phyloP scores from a whole-genome alignment of 345 rosid genomes.

The Mallotus nudiflorus region DNA sequence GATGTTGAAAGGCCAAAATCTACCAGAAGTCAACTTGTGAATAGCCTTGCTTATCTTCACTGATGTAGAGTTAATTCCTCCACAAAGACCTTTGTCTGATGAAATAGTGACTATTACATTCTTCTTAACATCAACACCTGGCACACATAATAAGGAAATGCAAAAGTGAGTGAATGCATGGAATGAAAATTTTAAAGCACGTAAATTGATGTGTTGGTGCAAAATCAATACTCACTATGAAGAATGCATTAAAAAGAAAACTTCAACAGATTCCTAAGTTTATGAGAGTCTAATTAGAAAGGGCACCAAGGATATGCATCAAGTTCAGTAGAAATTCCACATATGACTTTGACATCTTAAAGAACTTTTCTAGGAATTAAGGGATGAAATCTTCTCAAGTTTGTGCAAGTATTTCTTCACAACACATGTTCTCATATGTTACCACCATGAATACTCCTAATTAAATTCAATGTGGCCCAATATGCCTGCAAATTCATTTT shows the following conservation, averaged over 20 bases:
- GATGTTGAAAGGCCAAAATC: background rate
- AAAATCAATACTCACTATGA: background rate
- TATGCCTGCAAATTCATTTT: background rate
- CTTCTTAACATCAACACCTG: slow-evolving; percentile 94
- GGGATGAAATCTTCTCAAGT: too few species aligned
- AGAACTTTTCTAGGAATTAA: background rate
- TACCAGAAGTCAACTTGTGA: slow-evolving; percentile 71
- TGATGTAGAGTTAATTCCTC: slow-evolving; percentile 93
- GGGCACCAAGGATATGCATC: background rate
- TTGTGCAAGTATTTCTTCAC: too few species aligned
- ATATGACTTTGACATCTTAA: background rate
- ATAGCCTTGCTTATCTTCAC: slow-evolving; percentile 83
- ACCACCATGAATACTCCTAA: too few species aligned
- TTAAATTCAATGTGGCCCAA: background rate
- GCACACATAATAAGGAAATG: slow-evolving; percentile 9
- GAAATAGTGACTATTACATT: slow-evolving; percentile 87
- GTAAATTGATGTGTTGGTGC: background rate
- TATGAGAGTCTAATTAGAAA: background rate
- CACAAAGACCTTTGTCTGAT: slow-evolving; percentile 98
- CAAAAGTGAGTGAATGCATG: slow-evolving; percentile 15
- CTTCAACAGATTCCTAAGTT: background rate
- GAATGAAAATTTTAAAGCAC: background rate
- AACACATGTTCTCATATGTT: too few species aligned
- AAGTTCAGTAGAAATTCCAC: background rate
- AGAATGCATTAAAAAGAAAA: background rate